phyloP scores from a whole-genome alignment of 345 rosid species.

The Anastatica hierochuntica region DNA sequence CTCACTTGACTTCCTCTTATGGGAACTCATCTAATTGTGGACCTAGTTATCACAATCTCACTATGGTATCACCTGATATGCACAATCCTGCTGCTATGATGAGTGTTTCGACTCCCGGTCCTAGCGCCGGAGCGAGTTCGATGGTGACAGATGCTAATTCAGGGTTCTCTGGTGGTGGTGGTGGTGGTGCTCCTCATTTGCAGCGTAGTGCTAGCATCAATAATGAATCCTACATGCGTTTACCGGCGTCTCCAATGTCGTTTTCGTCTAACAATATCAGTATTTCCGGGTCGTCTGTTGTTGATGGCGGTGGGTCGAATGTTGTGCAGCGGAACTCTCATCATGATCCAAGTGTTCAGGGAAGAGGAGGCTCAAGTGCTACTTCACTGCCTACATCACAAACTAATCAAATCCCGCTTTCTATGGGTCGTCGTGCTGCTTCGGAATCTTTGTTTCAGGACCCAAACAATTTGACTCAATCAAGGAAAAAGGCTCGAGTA shows the following conservation, averaged over 20 bases:
- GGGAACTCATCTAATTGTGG: constrained; percentile 77
- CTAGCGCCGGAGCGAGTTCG: constrained; percentile 90
- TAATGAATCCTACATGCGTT: constrained; percentile 85
- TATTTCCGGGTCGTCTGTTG: constrained; percentile 75
- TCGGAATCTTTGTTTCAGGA: constrained; percentile 71
- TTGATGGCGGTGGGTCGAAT: constrained; percentile 83
- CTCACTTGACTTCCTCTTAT: constrained; percentile 72
- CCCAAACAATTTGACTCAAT: constrained; percentile 50
- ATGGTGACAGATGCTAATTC: constrained; percentile 96
- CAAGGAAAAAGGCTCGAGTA: constrained; percentile 68
- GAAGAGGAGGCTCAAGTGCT: constrained; percentile 57
- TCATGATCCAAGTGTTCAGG: no score
- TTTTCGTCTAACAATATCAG: constrained; percentile 89
- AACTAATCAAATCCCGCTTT: constrained; percentile 47
- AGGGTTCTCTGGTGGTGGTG: constrained; percentile 69
- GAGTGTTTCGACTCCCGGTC: constrained; percentile 81
- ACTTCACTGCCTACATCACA: constrained; percentile 61
- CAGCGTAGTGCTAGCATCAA: constrained; percentile 96
- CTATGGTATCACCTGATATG: constrained; percentile 74
- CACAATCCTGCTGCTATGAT: constrained; percentile 69
- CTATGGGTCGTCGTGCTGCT: constrained; percentile 49
- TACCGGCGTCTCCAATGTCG: constrained; percentile 92
- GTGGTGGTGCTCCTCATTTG: constrained; percentile 66
- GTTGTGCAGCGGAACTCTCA: constrained; percentile 57
- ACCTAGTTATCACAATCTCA: constrained; percentile 53